These are phyloP conservation scores for Amanita fuliginea DNA, from an alignment of 768 basidiomycete species.

Conservation along the genomic window DNA sequence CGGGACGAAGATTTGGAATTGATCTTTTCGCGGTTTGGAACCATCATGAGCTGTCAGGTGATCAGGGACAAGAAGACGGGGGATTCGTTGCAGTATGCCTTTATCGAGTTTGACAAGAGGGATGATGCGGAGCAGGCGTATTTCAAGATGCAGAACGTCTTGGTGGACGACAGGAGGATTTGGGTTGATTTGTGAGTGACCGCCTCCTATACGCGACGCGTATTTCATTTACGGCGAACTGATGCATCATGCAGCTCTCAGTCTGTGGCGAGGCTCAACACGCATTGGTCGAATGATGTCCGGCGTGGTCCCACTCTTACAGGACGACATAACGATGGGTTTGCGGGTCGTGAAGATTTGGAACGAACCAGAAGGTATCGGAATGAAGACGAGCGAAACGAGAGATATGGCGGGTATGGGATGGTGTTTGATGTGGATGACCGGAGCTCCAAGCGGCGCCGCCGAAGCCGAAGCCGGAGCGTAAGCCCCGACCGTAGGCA, in stretches of 20 bases:
- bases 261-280: slow-evolving; percentile 85
- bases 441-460: slow-evolving; percentile 26
- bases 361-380: slow-evolving; percentile 66
- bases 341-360: slow-evolving; percentile 66
- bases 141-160: slow-evolving; percentile 99
- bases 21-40: slow-evolving; percentile 93
- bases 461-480: slow-evolving; percentile 42
- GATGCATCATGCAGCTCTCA: slow-evolving; percentile 66
- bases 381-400: slow-evolving; percentile 22
- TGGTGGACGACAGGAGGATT: slow-evolving; percentile 94
- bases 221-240: slow-evolving; percentile 7
- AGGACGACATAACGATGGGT: slow-evolving; percentile 31
- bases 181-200: slow-evolving; percentile 93
- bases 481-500: slow-evolving; percentile 17
- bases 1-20: slow-evolving; percentile 93
- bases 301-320: slow-evolving; percentile 30
- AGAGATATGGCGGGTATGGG: slow-evolving; percentile 39
- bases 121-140: slow-evolving; percentile 97
- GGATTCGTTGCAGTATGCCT: slow-evolving; percentile 95
- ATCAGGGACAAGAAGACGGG: slow-evolving; percentile 94
- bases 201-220: slow-evolving; percentile 2
- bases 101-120: slow-evolving; percentile 93
- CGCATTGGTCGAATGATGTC: slow-evolving; percentile 71
- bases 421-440: slow-evolving; percentile 68
- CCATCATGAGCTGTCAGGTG: slow-evolving; percentile 95